These are phyloP conservation scores for Coprinellus aureogranulatus DNA, from an alignment of 768 basidiomycete genomes.

Conservation along the genomic window DNA sequence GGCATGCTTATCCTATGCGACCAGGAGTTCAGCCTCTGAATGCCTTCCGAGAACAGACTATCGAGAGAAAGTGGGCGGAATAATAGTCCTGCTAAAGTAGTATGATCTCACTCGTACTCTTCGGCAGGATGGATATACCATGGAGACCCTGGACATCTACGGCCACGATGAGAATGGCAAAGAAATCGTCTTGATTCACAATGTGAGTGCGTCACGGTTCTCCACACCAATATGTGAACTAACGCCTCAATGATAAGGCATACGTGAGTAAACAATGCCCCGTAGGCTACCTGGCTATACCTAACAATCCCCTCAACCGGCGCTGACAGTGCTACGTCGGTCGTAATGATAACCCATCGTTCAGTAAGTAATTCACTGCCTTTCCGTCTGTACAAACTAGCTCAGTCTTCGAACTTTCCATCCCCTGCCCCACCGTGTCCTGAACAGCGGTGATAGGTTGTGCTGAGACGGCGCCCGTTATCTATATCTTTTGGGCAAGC, in stretches of 20 bases:
- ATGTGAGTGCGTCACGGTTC: slow-evolving; percentile 34
- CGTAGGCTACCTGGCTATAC: not conserved
- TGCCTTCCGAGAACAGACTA: too few relatives aligned
- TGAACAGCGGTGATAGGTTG: not conserved
- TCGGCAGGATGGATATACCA: slow-evolving; percentile 84
- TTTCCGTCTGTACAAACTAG: too few relatives aligned
- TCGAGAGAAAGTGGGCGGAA: slow-evolving; percentile 67
- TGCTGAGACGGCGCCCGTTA: not conserved
- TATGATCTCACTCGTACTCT: not conserved
- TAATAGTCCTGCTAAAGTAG: not conserved
- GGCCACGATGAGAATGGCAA: slow-evolving; percentile 49
- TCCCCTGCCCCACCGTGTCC: too few relatives aligned
- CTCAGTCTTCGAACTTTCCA: too few relatives aligned
- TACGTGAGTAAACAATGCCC: slow-evolving; percentile 36
- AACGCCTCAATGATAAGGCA: slow-evolving; percentile 33
- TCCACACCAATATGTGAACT: not conserved
- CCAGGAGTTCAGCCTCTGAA: too few relatives aligned
- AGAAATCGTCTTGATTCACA: slow-evolving; percentile 55
- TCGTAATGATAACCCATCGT: slow-evolving; percentile 81
- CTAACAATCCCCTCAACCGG: not conserved
- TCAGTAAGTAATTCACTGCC: too few relatives aligned
- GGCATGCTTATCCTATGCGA: too few relatives aligned
- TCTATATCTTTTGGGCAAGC: not conserved
- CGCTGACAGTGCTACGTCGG: slow-evolving; percentile 93
- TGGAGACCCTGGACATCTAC: slow-evolving; percentile 75